Percentiles rank a stretch among this genome's conserved stretches.
phyloP scores from a whole-genome alignment of 257 asterid genomes.

The Leptodermis oblonga region DNA sequence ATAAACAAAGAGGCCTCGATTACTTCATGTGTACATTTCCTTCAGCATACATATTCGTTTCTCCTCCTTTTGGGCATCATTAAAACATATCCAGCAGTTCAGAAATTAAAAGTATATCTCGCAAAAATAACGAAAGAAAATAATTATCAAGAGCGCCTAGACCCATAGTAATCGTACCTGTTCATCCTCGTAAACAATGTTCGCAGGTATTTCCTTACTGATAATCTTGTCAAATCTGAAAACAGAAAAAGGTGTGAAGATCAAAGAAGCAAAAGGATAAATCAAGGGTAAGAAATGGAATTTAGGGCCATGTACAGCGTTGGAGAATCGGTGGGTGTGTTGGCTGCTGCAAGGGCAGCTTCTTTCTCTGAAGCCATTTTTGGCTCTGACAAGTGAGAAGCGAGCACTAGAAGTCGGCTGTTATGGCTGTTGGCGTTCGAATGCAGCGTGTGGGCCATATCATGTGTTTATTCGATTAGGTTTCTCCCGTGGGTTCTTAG shows the following conservation, averaged over 20 bases:
- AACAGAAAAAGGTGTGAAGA: neutral
- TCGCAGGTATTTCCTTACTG: conserved; percentile 74
- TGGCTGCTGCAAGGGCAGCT: conserved; percentile 69
- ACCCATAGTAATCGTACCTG: conserved; percentile 41
- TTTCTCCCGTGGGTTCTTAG: too few relatives aligned
- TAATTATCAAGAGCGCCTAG: neutral
- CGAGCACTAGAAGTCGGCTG: conserved; percentile 40
- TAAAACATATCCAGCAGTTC: neutral
- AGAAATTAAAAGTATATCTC: neutral
- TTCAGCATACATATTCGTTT: neutral
- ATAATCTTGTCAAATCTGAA: conserved; percentile 93
- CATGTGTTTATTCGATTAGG: neutral
- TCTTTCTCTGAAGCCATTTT: conserved; percentile 91
- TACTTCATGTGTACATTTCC: neutral
- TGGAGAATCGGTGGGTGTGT: conserved; percentile 61
- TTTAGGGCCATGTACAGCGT: conserved; percentile 44
- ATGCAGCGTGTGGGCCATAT: conserved; percentile 13
- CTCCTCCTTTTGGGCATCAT: neutral
- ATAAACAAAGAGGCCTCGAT: neutral
- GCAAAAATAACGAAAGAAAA: neutral
- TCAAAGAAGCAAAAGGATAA: neutral
- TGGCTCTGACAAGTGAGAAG: conserved; percentile 40
- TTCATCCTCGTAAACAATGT: conserved; percentile 81
- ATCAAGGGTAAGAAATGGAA: neutral
- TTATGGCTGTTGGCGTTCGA: neutral